These are phyloP conservation scores for Fraxinus sp. DNA, from an alignment of 305 asterid species.

Conservation along the genomic window DNA sequence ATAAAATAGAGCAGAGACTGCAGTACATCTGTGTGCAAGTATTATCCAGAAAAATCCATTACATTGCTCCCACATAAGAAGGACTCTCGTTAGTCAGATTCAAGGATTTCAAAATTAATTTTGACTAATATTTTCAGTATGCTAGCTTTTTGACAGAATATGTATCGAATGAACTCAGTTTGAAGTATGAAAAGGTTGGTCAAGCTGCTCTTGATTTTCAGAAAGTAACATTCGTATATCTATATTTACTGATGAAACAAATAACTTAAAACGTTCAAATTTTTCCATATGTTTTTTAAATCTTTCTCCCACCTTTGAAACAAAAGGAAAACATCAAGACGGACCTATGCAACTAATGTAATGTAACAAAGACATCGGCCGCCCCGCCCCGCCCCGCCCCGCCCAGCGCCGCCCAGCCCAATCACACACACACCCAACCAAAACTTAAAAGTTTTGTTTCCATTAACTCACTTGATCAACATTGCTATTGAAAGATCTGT, in stretches of 20 bases:
- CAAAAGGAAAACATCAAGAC: not conserved
- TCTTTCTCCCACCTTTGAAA: not conserved
- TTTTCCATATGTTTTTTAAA: not conserved
- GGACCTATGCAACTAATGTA: not conserved
- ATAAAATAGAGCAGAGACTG: not conserved
- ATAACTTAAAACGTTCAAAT: not conserved
- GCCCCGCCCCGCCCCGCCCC: not conserved
- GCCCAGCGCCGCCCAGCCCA: not conserved
- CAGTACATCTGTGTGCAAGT: not conserved
- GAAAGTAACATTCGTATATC: not conserved
- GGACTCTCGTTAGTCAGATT: not conserved
- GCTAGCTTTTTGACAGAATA: not conserved
- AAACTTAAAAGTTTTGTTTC: not conserved
- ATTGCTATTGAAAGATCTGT: slow-evolving; percentile 17
- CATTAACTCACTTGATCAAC: not conserved
- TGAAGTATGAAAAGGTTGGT: not conserved
- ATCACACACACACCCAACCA: not conserved
- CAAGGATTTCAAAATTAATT: not conserved
- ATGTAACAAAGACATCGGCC: not conserved
- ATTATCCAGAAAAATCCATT: not conserved
- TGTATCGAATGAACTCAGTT: not conserved
- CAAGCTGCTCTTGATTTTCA: not conserved
- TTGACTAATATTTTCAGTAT: not conserved
- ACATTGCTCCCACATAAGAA: not conserved
- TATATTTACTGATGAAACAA: not conserved